Evolutionary conservation across 495 filamentous ascomycete species (phyloP), one percentile per base, ranked within the genome.

Genomic region (Astrothelium subdiscretum): DNA sequence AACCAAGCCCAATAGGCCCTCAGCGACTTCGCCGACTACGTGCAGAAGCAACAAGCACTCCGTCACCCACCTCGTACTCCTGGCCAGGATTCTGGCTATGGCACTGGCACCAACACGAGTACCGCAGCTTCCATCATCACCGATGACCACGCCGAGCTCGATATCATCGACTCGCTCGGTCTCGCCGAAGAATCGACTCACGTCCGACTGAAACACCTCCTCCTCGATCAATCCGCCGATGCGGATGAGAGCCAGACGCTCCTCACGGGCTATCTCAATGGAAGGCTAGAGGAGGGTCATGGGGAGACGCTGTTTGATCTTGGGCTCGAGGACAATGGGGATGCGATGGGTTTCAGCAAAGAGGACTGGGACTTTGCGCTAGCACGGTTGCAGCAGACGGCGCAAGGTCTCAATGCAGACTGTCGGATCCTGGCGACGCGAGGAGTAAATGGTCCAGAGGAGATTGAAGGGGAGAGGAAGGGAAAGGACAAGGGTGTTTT

Each of bases 21-120:
- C 63, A 92, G 88, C 79, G 94, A 97, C 67, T 98, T 98, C 70
- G 91, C 95, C 72, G 94, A 97, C 73, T 97, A 96, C 67, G 95
- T 96, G 62, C 91, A 97, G 73, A 86, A 92, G 74, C 91, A 98
- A 72, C 92, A 97, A 73, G 81, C 83, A 3, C 71, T 86, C 66
- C 77, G 84, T 26, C 74, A 69, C 44, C 65, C 70, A 78, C 82
- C 72, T 74, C 81, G 42, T 3, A 31, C 32, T 18, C 32, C 20
- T 22, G 20, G 29, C 60, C 31, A 31, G n/a, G 70, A 68, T 24
- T 66, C 72, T 29, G 67, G 65, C 24, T 54, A 62, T 24, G 61
- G 73, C 40, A 76, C 75, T 60, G 22, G 72, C 12, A 35, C 73
- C 6, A 61, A 77, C 22, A 58, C 27, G 35, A 62, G n/a, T n/a